Percentiles rank a stretch among this genome's conserved stretches.
Evolutionary conservation across 768 basidiomycete species (phyloP).

Genomic region (Hericium alpestre): DNA sequence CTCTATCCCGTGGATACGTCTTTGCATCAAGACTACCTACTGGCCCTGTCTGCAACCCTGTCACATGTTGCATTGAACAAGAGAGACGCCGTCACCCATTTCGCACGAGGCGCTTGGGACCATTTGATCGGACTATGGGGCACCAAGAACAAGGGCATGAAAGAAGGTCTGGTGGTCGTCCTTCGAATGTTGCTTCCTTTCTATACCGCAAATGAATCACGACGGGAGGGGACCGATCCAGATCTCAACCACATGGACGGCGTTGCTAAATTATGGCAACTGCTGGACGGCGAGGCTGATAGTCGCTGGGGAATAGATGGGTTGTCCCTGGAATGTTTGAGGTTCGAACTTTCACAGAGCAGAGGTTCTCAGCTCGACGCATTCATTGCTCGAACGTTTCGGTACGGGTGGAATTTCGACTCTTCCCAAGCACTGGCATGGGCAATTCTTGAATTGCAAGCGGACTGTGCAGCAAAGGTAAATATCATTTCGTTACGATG

Average conservation of each 20-base stretch:
- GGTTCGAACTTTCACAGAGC: constrained; percentile 37
- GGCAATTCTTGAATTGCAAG: constrained; percentile 70
- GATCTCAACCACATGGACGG: constrained; percentile 34
- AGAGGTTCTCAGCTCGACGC: constrained; percentile 20
- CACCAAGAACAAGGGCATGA: constrained; percentile 64
- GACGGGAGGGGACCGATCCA: constrained; percentile 13
- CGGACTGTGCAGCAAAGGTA: constrained; percentile 67
- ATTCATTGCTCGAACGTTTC: constrained; percentile 58
- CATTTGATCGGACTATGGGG: constrained; percentile 62
- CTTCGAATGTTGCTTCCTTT: constrained; percentile 67
- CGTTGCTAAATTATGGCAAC: constrained; percentile 41
- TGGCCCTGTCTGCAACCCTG: constrained; percentile 57
- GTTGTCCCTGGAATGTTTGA: constrained; percentile 54
- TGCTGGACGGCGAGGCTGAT: constrained; percentile 53
- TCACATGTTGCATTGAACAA: constrained; percentile 72
- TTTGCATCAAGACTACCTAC: constrained; percentile 66
- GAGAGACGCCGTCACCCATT: constrained; percentile 42
- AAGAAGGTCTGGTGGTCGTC: constrained; percentile 71
- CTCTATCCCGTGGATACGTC: constrained; percentile 65
- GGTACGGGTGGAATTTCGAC: constrained; percentile 66
- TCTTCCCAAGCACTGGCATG: constrained; percentile 62
- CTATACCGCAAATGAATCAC: constrained; percentile 28
- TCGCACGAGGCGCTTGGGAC: constrained; percentile 56
- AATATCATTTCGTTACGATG: constrained; percentile 1
- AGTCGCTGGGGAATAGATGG: constrained; percentile 54